A percentile compares a stretch with the other conserved stretches of the same genome.
These are phyloP conservation scores for Hemerocallis citrina DNA, from an alignment of 106 monocot genomes.

Conservation along the genomic window DNA sequence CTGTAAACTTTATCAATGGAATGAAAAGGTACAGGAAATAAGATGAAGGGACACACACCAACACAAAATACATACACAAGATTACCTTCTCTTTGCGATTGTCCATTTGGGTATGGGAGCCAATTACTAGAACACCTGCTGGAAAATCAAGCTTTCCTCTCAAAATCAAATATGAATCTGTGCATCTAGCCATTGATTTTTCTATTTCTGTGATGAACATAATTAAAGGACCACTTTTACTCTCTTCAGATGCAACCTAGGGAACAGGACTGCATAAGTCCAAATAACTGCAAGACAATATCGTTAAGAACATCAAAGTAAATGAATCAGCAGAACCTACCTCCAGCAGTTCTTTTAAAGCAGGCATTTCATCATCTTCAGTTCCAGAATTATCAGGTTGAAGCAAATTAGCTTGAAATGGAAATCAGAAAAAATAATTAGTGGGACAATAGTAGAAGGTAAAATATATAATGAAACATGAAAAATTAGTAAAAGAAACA, in stretches of 20 bases:
- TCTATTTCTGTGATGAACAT: slow-evolving; percentile 85
- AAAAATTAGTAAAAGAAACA: not conserved
- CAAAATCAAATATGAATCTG: slow-evolving; percentile 57
- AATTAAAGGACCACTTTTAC: slow-evolving; percentile 70
- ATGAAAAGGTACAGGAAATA: not conserved
- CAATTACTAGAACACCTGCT: slow-evolving; percentile 74
- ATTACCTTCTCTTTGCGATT: slow-evolving; percentile 84
- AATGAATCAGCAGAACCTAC: slow-evolving; percentile 10
- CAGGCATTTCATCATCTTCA: slow-evolving; percentile 58
- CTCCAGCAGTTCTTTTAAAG: slow-evolving; percentile 55
- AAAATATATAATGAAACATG: not conserved
- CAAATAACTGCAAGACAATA: not conserved
- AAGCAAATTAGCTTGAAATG: slow-evolving; percentile 40
- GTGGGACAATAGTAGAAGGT: not conserved
- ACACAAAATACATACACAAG: not conserved
- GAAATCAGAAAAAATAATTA: not conserved
- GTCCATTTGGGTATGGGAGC: slow-evolving; percentile 77
- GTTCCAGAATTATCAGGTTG: slow-evolving; percentile 36
- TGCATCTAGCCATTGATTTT: slow-evolving; percentile 61
- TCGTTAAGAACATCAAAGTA: not conserved
- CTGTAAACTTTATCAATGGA: not conserved
- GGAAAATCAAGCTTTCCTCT: slow-evolving; percentile 70
- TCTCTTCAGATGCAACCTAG: slow-evolving; percentile 77
- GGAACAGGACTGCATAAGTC: not conserved
- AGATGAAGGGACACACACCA: no score